phyloP scores from a whole-genome alignment of 352 stramenopile genomes.

The Hyphochytrium catenoides region DNA sequence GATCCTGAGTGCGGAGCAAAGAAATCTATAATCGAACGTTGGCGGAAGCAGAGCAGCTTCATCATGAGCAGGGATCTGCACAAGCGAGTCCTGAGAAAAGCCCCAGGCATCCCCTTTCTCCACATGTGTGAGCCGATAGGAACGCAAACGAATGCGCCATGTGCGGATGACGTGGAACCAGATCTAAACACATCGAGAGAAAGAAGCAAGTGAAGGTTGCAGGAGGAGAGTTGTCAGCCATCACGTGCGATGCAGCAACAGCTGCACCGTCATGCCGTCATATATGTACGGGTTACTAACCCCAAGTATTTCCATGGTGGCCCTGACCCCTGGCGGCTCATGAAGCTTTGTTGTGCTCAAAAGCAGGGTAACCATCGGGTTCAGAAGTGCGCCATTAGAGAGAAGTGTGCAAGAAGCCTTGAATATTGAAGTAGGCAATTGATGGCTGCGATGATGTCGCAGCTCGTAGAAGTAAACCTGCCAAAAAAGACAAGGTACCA shows the following conservation, averaged over 20 bases:
- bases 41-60: conserved; percentile 53
- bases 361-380: conserved; percentile 68
- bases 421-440: conserved; percentile 53
- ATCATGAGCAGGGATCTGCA: conserved; percentile 56
- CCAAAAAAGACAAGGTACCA: too few relatives aligned
- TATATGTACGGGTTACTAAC: too few relatives aligned
- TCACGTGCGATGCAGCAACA: too few relatives aligned
- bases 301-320: conserved; percentile 49
- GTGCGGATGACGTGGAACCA: conserved; percentile 78
- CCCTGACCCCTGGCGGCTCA: conserved; percentile 57
- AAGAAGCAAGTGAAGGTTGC: too few relatives aligned
- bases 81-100: conserved; percentile 65
- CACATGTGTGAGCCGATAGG: conserved; percentile 53
- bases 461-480: conserved; percentile 67
- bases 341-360: conserved; percentile 59
- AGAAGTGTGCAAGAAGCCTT: conserved; percentile 68
- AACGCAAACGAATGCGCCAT: conserved; percentile 54
- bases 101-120: conserved; percentile 72
- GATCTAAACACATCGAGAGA: too few relatives aligned
- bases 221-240: too few relatives aligned
- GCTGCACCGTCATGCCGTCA: too few relatives aligned
- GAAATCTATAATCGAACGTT: conserved; percentile 61
- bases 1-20: conserved; percentile 48
- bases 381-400: conserved; percentile 56
- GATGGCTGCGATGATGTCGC: conserved; percentile 60